These are phyloP conservation scores for Suillus tomentosus DNA, from an alignment of 768 basidiomycete species.

Conservation along the genomic window DNA sequence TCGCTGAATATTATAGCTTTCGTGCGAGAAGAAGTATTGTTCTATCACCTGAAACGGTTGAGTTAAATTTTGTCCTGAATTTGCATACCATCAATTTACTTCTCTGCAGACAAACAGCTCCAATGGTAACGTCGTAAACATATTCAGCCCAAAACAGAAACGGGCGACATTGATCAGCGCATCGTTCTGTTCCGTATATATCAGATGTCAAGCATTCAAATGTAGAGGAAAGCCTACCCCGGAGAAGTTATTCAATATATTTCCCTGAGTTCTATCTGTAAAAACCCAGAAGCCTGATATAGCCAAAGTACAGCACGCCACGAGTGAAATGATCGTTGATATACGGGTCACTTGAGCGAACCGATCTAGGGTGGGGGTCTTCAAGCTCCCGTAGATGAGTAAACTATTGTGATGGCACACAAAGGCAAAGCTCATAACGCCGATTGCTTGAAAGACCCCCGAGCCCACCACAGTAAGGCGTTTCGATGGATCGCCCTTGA, in stretches of 20 bases:
- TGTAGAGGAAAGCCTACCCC: conserved; percentile 43
- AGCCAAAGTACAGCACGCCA: conserved; percentile 84
- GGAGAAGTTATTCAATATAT: conserved; percentile 95
- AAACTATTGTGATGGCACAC: conserved; percentile 98
- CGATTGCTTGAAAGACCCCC: conserved; percentile 92
- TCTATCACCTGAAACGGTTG: conserved; percentile 73
- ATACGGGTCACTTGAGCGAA: conserved; percentile 93
- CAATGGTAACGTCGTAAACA: conserved; percentile 97
- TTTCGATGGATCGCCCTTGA: conserved; percentile 76
- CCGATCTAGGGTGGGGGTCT: conserved; percentile 91
- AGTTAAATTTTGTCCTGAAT: neutral
- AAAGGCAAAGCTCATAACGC: conserved; percentile 96
- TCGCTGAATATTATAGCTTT: conserved; percentile 76
- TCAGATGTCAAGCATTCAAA: neutral
- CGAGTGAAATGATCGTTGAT: conserved; percentile 80
- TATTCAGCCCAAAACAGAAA: conserved; percentile 92
- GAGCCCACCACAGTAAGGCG: conserved; percentile 76
- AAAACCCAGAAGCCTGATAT: conserved; percentile 86
- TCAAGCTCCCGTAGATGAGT: conserved; percentile 91
- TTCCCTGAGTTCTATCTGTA: conserved; percentile 92
- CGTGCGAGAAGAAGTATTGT: conserved; percentile 92
- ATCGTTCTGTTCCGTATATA: conserved; percentile 51
- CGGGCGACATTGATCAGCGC: conserved; percentile 94
- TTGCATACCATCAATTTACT: conserved; percentile 40
- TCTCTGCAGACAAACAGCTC: conserved; percentile 98